phyloP scores from a whole-genome alignment of 345 rosid species.

The Microcos paniculata region DNA sequence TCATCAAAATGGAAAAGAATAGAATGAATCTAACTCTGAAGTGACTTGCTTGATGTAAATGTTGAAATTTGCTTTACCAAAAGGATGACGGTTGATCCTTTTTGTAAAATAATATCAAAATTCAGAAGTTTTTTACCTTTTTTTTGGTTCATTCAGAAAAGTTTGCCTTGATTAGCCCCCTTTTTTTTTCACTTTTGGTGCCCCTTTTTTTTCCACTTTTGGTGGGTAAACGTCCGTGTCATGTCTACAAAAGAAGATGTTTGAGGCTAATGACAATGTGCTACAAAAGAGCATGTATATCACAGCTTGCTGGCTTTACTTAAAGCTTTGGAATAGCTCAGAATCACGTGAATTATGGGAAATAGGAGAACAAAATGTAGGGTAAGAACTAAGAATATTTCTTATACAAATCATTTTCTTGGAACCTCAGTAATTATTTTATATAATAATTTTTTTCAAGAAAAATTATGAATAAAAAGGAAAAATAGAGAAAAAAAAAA shows the following conservation, averaged over 20 bases:
- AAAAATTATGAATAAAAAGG: too few relatives aligned
- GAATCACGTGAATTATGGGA: conserved; percentile 1
- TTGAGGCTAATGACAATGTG: background rate
- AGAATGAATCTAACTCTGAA: conserved; percentile 31
- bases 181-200: background rate
- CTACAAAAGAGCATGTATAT: background rate
- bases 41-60: conserved; percentile 29
- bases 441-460: too few relatives aligned
- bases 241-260: background rate
- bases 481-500: too few relatives aligned
- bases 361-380: background rate
- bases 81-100: conserved; percentile 14
- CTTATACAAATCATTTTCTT: too few relatives aligned
- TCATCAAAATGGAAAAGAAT: background rate
- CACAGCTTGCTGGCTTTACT: background rate
- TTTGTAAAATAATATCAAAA: background rate
- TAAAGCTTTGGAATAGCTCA: background rate
- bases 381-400: background rate
- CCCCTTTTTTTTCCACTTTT: background rate
- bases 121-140: background rate
- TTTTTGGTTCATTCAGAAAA: background rate
- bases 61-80: conserved; percentile 17
- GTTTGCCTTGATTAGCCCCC: conserved; percentile 2
- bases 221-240: conserved; percentile 2
- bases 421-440: too few relatives aligned